Conservation (phyloP, 169 alveolate genomes). For the Eimeria falciformis region DNA sequence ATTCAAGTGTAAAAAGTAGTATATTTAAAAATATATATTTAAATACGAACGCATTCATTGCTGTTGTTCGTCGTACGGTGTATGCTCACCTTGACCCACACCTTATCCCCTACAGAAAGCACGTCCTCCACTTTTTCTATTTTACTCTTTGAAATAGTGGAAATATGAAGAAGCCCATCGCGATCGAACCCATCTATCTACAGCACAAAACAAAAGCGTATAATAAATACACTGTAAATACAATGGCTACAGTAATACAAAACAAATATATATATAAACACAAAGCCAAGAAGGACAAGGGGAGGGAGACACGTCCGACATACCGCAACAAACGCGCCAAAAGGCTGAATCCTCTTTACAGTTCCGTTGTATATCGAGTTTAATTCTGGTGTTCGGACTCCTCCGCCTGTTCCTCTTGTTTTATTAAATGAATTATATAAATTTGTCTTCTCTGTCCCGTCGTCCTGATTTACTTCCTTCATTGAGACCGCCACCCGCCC, state of each 20-base stretch:
- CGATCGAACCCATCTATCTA: slow-evolving; percentile 59
- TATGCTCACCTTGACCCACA: slow-evolving; percentile 68
- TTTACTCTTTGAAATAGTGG: slow-evolving; percentile 22
- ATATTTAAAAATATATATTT: too few species aligned
- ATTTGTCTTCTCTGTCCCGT: slow-evolving; percentile 26
- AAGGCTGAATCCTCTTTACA: slow-evolving; percentile 44
- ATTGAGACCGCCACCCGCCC: slow-evolving; percentile 49
- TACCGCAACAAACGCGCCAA: slow-evolving; percentile 66
- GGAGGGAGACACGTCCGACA: neutral
- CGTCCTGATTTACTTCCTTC: slow-evolving; percentile 47
- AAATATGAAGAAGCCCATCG: slow-evolving; percentile 71
- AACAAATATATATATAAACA: neutral
- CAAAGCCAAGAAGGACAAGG: too few species aligned
- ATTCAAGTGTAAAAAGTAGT: too few species aligned
- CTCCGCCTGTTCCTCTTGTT: slow-evolving; percentile 28
- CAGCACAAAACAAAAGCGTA: neutral
- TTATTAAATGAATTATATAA: too few species aligned
- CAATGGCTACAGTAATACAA: neutral
- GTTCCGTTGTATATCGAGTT: slow-evolving; percentile 60
- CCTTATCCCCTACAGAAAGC: slow-evolving; percentile 53
- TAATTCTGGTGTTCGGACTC: neutral
- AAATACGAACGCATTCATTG: neutral
- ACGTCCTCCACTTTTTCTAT: slow-evolving; percentile 65
- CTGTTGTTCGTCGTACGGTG: neutral
- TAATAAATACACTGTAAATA: neutral